Evolutionary conservation across 306 rosid species (phyloP), one percentile per base, ranked within the genome.

Genomic region (Cucumis melo): DNA sequence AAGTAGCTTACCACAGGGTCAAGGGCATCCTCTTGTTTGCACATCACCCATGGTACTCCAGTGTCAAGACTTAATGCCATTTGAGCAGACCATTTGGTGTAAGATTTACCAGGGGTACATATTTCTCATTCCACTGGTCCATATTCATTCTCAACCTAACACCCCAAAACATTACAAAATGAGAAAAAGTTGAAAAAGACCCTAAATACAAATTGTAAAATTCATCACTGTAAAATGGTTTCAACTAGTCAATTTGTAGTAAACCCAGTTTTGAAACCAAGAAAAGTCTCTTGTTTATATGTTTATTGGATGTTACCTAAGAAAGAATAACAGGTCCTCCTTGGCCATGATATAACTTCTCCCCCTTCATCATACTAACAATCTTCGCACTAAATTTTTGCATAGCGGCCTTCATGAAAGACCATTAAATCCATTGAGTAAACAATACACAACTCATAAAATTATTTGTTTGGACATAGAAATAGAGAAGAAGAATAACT

Each of bases 1-100:
- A 10, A 55, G 36, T 63, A 56, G 76, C 88, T 87, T 88, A 95
- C 99, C 53, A 89, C 60, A 10, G 99, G 99, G 61, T 89, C 97
- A 53, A 98, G 99, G 82, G 99, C 96, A 79, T 95, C 99, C 53
- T 90, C 87, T 88, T 95, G 99, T 87, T 95, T 95, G 90, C 99
- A 95, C 99, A 95, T 95, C 75, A 95, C 80, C 99, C 99, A 95
- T 2, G 99, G 99, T 1, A 89, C 99, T 0, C 97, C 99, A 14
- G 99, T 95, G 74, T 81, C 46, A 21, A 95, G 93, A 58, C 85
- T 90, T 10, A 90, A 91, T 20, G 98, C 99, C 99, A 95, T 95
- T 87, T 88, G 79, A 81, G 96, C 91, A 59, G 92, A 91, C 99
- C 99, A 95, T 83, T 84, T 80, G 0, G 96, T 78, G 63, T 92